Base-by-base conservation (phyloP, 148 eudicot genomes). In the Suaeda aralocaspica region DNA sequence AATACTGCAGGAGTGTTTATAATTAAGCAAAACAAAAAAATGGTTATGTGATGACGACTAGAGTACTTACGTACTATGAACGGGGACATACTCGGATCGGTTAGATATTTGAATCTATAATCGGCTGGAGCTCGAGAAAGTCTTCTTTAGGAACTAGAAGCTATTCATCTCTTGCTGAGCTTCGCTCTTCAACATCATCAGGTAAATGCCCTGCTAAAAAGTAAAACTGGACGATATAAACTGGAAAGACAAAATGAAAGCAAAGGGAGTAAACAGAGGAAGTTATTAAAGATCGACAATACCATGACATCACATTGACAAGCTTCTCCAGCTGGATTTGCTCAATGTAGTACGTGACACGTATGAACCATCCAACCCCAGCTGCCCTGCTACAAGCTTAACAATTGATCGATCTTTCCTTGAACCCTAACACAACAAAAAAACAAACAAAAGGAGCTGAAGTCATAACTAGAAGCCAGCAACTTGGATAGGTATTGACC, bases 281-380 rank as follows among this genome's bases (percentile, higher is more conserved):
- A 9, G 44, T 55, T 36, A 36, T 36, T 3, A 36, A 36, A 36
- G 8, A 68, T 45, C 72, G 60, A 30, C 34, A 88, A 63, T 80
- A 94, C 98, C 90, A 91, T 89, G 72, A 94, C 91, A 83, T 91
- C 97, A n/a, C n/a, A 73, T 91, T 89, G 55, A 89, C 86, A 66
- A 91, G 92, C 72, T 94, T 94, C 85, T 91, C 97, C 71, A 87
- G 76, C 72, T 94, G 98, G 75, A 94, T 94, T 72, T 94, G 98
- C 72, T 94, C 98, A 21, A 94, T 89, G 84, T 94, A 94, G 98
- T 94, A 59, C 89, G 87, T 31, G 98, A 80, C 78, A 94, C 77
- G 77, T 89, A 94, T 68, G 97, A 90, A 63, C 97, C 98, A 71
- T 87, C 89, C 82, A 94, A 78, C 46, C 92, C 96, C 68, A 94